A percentile compares a stretch with the other conserved stretches of the same genome.
phyloP scores from a whole-genome alignment of 805 yeast genomes.

The Hemisphaericaspora nanyangensis region DNA sequence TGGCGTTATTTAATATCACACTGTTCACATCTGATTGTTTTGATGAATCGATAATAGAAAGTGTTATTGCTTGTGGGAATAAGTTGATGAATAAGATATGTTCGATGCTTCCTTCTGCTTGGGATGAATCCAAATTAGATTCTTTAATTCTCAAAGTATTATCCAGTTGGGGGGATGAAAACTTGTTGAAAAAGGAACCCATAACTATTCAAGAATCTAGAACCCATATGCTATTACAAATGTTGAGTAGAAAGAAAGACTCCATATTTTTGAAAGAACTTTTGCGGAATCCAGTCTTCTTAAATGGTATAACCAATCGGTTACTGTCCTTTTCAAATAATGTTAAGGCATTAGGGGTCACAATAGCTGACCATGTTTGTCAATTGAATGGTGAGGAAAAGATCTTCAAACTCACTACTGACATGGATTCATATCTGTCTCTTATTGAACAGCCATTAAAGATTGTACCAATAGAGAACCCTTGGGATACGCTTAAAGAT shows the following conservation, averaged over 20 bases:
- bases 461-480: slow-evolving; percentile 8
- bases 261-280: slow-evolving; percentile 20
- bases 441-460: slow-evolving; percentile 13
- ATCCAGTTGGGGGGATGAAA: slow-evolving; percentile 22
- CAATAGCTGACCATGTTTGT: slow-evolving; percentile 52
- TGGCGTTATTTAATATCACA: slow-evolving; percentile 17
- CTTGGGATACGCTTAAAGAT: slow-evolving; percentile 19
- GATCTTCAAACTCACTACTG: slow-evolving; percentile 29
- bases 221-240: slow-evolving; percentile 46
- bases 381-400: slow-evolving; percentile 21
- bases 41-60: slow-evolving; percentile 5
- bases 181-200: slow-evolving; percentile 36
- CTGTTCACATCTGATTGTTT: slow-evolving; percentile 9
- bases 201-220: slow-evolving; percentile 42
- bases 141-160: slow-evolving; percentile 8
- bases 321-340: slow-evolving; percentile 45
- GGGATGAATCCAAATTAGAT: slow-evolving; percentile 2
- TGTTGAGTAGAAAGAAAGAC: slow-evolving; percentile 11
- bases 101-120: slow-evolving; percentile 10
- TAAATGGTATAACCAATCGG: slow-evolving; percentile 50
- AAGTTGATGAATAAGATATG: slow-evolving; percentile 16
- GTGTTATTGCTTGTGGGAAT: slow-evolving; percentile 15
- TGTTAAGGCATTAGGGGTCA: slow-evolving; percentile 52
- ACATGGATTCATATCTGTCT: slow-evolving; percentile 23
- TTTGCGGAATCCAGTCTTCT: slow-evolving; percentile 36